Base-by-base conservation (phyloP, 1,284 basidiomycete species). In the Peniophora sp. region DNA sequence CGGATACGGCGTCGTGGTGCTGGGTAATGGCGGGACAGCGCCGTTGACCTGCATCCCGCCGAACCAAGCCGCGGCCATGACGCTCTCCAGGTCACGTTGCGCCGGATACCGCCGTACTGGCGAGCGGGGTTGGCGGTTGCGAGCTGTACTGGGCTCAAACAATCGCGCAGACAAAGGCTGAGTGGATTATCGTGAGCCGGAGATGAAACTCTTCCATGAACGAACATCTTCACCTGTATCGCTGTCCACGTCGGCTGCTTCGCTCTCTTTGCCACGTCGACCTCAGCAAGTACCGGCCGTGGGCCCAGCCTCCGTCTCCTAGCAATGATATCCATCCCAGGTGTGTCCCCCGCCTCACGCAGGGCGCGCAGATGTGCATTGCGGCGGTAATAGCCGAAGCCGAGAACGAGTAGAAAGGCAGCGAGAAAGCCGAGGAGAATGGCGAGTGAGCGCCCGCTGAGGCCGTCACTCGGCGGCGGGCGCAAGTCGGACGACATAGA, bases 111-210 rank as follows among this genome's bases (percentile, higher is more conserved):
- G 44, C 20, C 20, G 20, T 41, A 8, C 9, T 14, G 16, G 41
- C 47, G 27, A 41, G 47, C 27, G 16, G 16, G 17, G 19, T 16
- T 16, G n/a, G 45, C 14, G 17, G 5, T 10, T 11, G 3, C 19
- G 48, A n/a, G 3, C 25, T 16, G 49, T n/a, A 16, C n/a, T 23
- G 14, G 41, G 39, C 2, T 10, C 2, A 34, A 48, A n/a, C 25
- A 24, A 16, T 47, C 54, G 52, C 20, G 52, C 55, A 6, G 52
- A 19, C 3, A 56, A 3, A 14, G 55, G 55, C 55, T 56, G 43
- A 2, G 38, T 9, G 20, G 17, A 8, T 16, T 2, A 34, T 23
- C 10, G 24, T 2, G 36, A 9, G 27, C 12, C 5, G 41, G n/a
- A 14, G 16, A 22, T 11, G 6, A 16, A 47, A 27, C 20, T 14